phyloP scores from a whole-genome alignment of 2,329 filamentous ascomycete genomes.

The Beauveria sp. region DNA sequence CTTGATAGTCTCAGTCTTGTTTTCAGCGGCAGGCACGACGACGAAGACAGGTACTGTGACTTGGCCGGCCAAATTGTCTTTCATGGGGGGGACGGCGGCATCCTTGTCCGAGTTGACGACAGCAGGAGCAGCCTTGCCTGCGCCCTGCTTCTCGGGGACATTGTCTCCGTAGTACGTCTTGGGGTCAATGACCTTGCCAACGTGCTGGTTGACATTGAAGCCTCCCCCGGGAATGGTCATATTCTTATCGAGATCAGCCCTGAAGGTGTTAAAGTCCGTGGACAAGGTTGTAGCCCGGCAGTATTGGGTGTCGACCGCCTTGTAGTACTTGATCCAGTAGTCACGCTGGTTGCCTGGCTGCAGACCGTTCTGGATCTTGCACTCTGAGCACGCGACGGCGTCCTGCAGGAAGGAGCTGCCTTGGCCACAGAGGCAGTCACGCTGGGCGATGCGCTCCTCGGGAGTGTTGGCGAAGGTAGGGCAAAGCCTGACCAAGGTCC shows the following conservation, averaged over 20 bases:
- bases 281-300: neutral
- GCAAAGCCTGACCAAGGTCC: neutral
- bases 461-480: neutral
- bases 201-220: neutral
- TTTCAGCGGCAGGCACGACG: neutral
- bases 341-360: fast-evolving
- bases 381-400: neutral
- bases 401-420: neutral
- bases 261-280: neutral
- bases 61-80: neutral
- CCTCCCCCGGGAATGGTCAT: neutral
- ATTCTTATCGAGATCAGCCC: neutral
- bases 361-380: neutral
- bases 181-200: neutral
- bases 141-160: neutral
- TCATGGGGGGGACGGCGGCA: neutral
- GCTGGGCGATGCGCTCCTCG: neutral
- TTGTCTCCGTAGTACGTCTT: neutral
- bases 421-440: neutral
- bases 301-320: neutral
- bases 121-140: neutral
- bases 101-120: neutral
- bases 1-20: neutral
- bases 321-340: neutral
- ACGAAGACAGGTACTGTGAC: neutral